phyloP scores from a whole-genome alignment of 192 early-diverging fungal genomes.

The Gamsiella multidivaricata region DNA sequence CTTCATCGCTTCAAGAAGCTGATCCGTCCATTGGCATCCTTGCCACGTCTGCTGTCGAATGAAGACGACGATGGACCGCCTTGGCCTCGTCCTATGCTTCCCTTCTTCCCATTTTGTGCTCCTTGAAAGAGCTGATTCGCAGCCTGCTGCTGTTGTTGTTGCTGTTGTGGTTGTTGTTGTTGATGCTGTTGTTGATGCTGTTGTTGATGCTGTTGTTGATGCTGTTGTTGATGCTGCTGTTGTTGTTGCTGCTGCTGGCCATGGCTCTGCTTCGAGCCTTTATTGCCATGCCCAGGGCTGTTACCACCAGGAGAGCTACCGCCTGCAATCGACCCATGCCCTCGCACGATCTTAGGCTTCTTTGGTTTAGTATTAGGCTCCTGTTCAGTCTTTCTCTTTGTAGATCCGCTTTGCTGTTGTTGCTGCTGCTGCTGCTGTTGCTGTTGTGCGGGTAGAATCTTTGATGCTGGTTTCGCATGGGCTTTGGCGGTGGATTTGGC shows the following conservation, averaged over 20 bases:
- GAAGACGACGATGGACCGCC: not conserved
- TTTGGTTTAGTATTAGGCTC: conserved; percentile 22
- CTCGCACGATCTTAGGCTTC: conserved; percentile 41
- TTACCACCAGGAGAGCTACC: conserved; percentile 15
- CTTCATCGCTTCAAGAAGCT: conserved; percentile 35
- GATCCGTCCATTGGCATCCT: conserved; percentile 22
- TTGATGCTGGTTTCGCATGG: not conserved
- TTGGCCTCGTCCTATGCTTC: not conserved
- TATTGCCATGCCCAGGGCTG: conserved; percentile 19
- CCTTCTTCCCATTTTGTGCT: conserved; percentile 13
- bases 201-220: no score
- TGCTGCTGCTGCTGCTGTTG: conserved; percentile 10
- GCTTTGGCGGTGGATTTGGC: conserved; percentile 5
- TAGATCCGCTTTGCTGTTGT: conserved; percentile 7
- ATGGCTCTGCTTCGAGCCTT: no score
- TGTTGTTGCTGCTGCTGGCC: no score
- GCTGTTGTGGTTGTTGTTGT: not conserved
- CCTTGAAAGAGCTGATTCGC: not conserved
- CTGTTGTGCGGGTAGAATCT: not conserved
- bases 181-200: no score
- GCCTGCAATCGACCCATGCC: conserved; percentile 6
- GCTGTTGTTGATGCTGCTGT: no score
- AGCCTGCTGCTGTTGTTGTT: not conserved
- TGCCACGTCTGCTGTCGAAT: conserved; percentile 9
- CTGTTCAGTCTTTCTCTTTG: conserved; percentile 39